Evolutionary conservation across 805 yeast species (phyloP), one percentile per base, ranked within the genome.

Genomic region (Nakazawaea wyomingensis): DNA sequence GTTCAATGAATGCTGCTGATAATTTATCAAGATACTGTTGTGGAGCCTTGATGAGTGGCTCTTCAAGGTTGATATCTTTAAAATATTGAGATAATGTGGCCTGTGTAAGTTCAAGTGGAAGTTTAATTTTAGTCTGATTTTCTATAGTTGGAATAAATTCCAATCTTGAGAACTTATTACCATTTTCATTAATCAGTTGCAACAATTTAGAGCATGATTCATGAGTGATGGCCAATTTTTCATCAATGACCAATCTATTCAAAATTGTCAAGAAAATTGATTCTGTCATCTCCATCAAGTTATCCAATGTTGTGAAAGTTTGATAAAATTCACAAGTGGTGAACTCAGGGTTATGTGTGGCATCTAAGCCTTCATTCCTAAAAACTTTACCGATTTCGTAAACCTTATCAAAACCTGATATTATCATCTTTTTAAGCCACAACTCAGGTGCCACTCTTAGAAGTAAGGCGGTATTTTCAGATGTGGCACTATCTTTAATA

Each of bases 341-440:
- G 58, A 90, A 91, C 56, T 91, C 99, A 0, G 96, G 96, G 61
- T 91, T 93, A 59, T 91, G 99, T 0, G 96, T 85, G 1, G 84
- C 70, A 58, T 91, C 99, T 22, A 91, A 71, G 5, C 97, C 96
- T 63, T 93, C 99, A 55, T 93, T 93, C 53, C 99, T 71, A 61
- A 90, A 93, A 36, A 72, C 80, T 41, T 76, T 72, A 0, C 97
- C 97, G 41, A 93, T 76, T 55, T 93, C 98, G 60, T 77, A 93
- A 2, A 93, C 82, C 50, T 76, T 78, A 51, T 90, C 95, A 54
- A 90, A 78, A 1, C 99, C 99, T 6, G 86, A 73, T 27, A 91
- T 79, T 2, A 89, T 75, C 39, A 93, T 63, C 50, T 85, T 74
- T 56, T 93, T 93, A 43, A 93, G 71, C 96, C 96, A 93, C 30